These are phyloP conservation scores for Dicorynia guianensis DNA, from an alignment of 306 rosid species.

Conservation along the genomic window DNA sequence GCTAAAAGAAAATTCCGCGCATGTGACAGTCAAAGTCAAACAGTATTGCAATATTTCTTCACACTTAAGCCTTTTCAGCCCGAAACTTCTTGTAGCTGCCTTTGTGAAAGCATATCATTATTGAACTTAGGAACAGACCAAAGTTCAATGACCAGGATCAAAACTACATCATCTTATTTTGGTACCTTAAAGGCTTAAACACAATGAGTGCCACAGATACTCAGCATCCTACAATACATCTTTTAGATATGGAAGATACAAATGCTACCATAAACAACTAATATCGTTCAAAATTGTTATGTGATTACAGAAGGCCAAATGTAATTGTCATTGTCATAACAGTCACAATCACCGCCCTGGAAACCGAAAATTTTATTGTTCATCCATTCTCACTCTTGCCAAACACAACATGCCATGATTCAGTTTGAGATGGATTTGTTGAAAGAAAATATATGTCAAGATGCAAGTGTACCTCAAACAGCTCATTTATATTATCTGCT, in stretches of 20 bases:
- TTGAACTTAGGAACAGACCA: slow-evolving; percentile 31
- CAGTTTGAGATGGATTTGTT: slow-evolving; percentile 20
- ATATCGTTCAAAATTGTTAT: slow-evolving; percentile 7
- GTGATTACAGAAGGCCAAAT: slow-evolving; percentile 18
- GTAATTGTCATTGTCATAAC: slow-evolving; percentile 13
- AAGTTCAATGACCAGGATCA: slow-evolving; percentile 24
- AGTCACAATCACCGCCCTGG: not conserved
- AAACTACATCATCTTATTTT: slow-evolving; percentile 31
- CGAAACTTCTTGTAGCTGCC: slow-evolving; percentile 28
- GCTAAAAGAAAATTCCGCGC: slow-evolving; percentile 39
- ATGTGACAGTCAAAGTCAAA: slow-evolving; percentile 40
- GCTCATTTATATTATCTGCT: slow-evolving; percentile 93
- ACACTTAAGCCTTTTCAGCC: slow-evolving; percentile 39
- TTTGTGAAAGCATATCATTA: not conserved
- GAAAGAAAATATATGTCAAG: slow-evolving; percentile 34
- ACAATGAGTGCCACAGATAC: slow-evolving; percentile 1
- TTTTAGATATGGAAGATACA: slow-evolving; percentile 27
- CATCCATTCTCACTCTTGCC: slow-evolving; percentile 33
- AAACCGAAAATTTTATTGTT: not conserved
- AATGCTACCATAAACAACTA: slow-evolving; percentile 4
- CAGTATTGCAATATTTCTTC: slow-evolving; percentile 37
- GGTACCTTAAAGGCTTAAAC: slow-evolving; percentile 13
- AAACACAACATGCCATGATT: slow-evolving; percentile 29
- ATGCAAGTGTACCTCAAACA: slow-evolving; percentile 77
- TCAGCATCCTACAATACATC: slow-evolving; percentile 6